Base-by-base conservation (phyloP, 768 basidiomycete species). In the Rhodotorula toruloides region DNA sequence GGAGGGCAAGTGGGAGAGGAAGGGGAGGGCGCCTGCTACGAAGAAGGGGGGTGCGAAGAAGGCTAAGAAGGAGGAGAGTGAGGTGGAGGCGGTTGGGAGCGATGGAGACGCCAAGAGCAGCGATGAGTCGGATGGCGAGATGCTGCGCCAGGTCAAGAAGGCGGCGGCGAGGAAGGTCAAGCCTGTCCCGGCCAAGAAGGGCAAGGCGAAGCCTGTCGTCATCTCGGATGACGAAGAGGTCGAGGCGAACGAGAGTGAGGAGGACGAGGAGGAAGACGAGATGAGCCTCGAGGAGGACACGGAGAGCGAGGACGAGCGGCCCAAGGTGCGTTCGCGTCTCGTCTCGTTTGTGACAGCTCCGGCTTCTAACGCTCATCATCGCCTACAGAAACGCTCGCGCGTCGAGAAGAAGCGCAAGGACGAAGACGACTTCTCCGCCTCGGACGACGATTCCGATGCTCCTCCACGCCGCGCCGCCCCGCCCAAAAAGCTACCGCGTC, bases 361-460 rank as follows among this genome's bases (percentile, higher is more conserved):
- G 6, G 42, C 32, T 42, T 29, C 9, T 22, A 10, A 10, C 42
- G 12, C n/a, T 53, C 21, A 5, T 39, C 9, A 17, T n/a, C 25
- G 29, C 40, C 10, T 13, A 12, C 44, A 62, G 49, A 34, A 31
- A 21, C 19, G 31, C 29, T n/a, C n/a, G n/a, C n/a, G n/a, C n/a
- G n/a, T n/a, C n/a, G 32, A 52, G 50, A 32, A 11, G 34, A n/a
- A n/a, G 54, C 54, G 54, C 12, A 47, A 37, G 12, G 62, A 63
- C 39, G 48, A 52, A 17, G 62, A 63, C 31, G 54, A 63, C 62
- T 63, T n/a, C n/a, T n/a, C n/a, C n/a, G n/a, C n/a, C n/a, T n/a
- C 52, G 37, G 39, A 53, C 17, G 32, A 32, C 21, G 49, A 29
- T 31, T 50, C 46, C 25, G 48, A 31, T 14, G 12, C 32, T 31